Conservation (phyloP, 148 eudicot species). For the Bassia scoparia region DNA sequence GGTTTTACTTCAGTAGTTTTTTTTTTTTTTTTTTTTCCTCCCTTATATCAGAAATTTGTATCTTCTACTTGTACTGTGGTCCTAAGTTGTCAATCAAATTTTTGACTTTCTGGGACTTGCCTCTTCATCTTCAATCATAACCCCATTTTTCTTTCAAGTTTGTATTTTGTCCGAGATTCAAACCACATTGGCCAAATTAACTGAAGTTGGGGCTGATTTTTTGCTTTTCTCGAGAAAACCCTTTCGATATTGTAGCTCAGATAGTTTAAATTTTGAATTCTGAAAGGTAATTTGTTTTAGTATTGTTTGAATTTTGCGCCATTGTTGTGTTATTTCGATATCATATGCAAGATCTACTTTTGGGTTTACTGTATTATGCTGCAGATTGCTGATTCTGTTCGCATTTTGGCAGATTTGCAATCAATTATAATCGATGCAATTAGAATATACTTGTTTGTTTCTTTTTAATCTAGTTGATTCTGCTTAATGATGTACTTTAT, state of each 20-base stretch:
- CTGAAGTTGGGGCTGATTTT: constrained; percentile 15
- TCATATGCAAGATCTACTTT: constrained; percentile 26
- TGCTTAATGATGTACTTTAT: constrained; percentile 13
- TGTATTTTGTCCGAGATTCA: constrained; percentile 14
- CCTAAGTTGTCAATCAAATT: constrained; percentile 8
- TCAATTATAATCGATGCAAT: background rate
- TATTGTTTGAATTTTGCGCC: constrained; percentile 5
- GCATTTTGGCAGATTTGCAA: constrained; percentile 6
- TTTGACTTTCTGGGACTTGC: constrained; percentile 25
- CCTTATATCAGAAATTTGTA: background rate
- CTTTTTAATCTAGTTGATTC: constrained; percentile 5
- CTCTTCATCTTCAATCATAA: constrained; percentile 22
- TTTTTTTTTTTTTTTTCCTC: background rate
- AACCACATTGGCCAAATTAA: constrained; percentile 15
- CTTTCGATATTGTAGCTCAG: constrained; percentile 16
- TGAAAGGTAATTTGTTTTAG: constrained; percentile 13
- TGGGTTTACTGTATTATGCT: constrained; percentile 13
- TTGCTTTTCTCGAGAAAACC: background rate
- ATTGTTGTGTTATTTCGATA: too few species aligned
- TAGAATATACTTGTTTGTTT: background rate
- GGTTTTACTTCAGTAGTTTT: background rate
- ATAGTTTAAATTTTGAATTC: constrained; percentile 8
- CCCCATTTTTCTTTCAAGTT: constrained; percentile 12
- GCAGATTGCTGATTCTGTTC: constrained; percentile 6
- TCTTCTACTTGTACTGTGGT: constrained; percentile 9